Evolutionary conservation across 257 asterid genomes (phyloP).

Genomic region (Fraxinus anomala): DNA sequence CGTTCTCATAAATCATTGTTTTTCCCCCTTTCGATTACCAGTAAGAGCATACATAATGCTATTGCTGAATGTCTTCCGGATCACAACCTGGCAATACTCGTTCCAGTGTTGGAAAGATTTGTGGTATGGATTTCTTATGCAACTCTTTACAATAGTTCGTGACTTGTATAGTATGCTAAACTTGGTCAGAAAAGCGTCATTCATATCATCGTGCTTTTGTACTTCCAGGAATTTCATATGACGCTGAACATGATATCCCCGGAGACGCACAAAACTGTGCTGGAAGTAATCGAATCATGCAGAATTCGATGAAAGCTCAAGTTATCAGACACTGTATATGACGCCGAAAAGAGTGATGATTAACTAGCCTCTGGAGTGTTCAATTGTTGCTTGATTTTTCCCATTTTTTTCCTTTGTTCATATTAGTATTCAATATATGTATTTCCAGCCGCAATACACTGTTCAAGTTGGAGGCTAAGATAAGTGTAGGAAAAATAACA

Average conservation of each 20-base stretch:
- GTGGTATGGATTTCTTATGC: constrained; percentile 60
- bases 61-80: constrained; percentile 76
- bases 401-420: constrained; percentile 19
- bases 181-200: neutral
- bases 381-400: neutral
- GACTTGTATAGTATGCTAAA: too few relatives aligned
- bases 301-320: constrained; percentile 50
- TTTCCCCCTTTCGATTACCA: constrained; percentile 38
- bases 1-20: constrained; percentile 7
- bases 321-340: neutral
- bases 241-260: constrained; percentile 74
- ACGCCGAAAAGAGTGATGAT: neutral
- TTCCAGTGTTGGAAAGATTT: constrained; percentile 95
- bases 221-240: constrained; percentile 67
- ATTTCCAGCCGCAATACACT: constrained; percentile 17
- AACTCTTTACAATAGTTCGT: neutral
- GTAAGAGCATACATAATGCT: constrained; percentile 58
- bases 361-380: neutral
- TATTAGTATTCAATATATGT: constrained; percentile 12
- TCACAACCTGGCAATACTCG: constrained; percentile 60
- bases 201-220: neutral
- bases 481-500: constrained; percentile 30
- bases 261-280: constrained; percentile 67
- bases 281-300: constrained; percentile 83
- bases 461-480: constrained; percentile 24